phyloP scores from a whole-genome alignment of 2,329 filamentous ascomycete species.

The Sporothrix phasma region DNA sequence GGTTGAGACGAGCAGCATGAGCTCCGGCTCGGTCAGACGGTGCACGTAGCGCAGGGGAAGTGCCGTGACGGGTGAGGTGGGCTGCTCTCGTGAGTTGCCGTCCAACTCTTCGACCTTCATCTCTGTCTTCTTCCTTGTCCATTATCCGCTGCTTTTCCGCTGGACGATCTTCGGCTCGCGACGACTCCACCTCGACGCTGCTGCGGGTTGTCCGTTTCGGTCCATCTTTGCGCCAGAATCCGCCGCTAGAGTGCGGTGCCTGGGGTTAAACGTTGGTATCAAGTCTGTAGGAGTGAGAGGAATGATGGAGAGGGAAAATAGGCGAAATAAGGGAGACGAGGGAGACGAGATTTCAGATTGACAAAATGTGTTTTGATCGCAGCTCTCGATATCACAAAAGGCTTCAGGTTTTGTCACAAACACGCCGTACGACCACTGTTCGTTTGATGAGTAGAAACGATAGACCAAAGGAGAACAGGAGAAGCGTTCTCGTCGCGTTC shows the following conservation, averaged over 20 bases:
- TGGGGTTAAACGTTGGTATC: not conserved
- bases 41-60: constrained; percentile 21
- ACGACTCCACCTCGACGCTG: not conserved
- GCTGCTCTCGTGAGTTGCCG: too few species aligned
- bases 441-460: too few species aligned
- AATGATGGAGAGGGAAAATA: not conserved
- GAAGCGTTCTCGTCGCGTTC: too few species aligned
- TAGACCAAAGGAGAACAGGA: too few species aligned
- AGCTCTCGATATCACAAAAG: not conserved
- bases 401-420: not conserved
- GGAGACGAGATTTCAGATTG: too few species aligned
- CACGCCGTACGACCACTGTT: too few species aligned
- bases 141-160: not conserved
- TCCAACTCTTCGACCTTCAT: not conserved
- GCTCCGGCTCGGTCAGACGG: constrained; percentile 29
- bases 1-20: constrained; percentile 27
- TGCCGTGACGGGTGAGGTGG: constrained; percentile 19
- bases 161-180: not conserved
- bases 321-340: too few species aligned
- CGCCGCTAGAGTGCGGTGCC: not conserved
- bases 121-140: not conserved
- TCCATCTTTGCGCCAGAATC: constrained; percentile 5
- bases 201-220: not conserved
- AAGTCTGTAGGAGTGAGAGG: not conserved
- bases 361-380: not conserved